Percentiles rank a stretch among this genome's conserved stretches.
Conservation (phyloP, 2,329 filamentous ascomycete species). For the Diplodia scrobiculata region DNA sequence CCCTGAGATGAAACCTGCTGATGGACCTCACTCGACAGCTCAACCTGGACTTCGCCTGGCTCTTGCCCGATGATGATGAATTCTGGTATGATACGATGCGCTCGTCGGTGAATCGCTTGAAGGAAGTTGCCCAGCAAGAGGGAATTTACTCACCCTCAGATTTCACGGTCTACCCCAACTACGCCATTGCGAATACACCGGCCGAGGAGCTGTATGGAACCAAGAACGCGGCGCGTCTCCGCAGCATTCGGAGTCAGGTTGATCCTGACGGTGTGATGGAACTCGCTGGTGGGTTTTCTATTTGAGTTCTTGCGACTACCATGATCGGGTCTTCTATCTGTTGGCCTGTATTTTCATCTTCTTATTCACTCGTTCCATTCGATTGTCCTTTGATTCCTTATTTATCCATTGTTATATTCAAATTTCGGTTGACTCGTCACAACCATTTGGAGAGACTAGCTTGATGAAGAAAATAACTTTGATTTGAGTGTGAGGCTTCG, state of each 20-base stretch:
- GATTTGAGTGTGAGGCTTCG: too few relatives aligned
- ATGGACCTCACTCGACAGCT: not conserved
- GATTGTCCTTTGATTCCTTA: too few relatives aligned
- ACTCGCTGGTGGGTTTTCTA: not conserved
- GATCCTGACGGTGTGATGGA: constrained; percentile 16
- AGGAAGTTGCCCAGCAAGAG: not conserved
- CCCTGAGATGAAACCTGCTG: not conserved
- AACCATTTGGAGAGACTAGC: too few relatives aligned
- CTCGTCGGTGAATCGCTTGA: not conserved
- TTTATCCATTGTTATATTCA: too few relatives aligned
- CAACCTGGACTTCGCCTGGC: constrained; percentile 14
- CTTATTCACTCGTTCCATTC: too few relatives aligned
- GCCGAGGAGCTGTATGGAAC: constrained; percentile 6
- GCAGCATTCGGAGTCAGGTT: not conserved
- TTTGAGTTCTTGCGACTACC: not conserved
- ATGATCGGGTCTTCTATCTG: too few relatives aligned
- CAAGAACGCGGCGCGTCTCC: constrained; percentile 1
- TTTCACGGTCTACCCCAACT: constrained; percentile 4
- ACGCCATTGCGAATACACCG: constrained; percentile 12
- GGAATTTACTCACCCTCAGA: not conserved
- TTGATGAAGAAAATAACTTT: too few relatives aligned
- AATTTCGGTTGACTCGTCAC: too few relatives aligned
- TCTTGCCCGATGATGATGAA: not conserved
- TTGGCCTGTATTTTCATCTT: too few relatives aligned
- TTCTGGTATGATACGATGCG: constrained; percentile 13